Percentiles rank a stretch among this genome's conserved stretches.
Evolutionary conservation across 2,329 filamentous ascomycete genomes (phyloP).

Genomic region (Lachnellula arida): DNA sequence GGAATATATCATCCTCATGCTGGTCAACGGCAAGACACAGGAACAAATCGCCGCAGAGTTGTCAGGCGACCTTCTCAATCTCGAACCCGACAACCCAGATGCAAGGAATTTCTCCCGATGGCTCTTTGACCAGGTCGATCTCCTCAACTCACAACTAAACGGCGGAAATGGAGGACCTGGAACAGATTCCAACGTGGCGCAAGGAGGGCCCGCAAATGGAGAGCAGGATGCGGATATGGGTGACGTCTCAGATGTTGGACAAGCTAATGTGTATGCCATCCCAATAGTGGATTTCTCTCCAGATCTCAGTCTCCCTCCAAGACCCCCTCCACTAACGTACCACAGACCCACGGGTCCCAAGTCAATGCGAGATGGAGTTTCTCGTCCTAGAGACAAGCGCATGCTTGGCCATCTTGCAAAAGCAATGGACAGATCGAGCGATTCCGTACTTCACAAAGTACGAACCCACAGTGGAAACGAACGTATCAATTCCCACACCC

Average conservation of each 20-base stretch:
- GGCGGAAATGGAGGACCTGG: constrained; percentile 35
- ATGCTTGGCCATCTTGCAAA: constrained; percentile 83
- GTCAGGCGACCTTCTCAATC: constrained; percentile 76
- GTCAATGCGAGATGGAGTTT: constrained; percentile 75
- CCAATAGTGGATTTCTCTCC: constrained; percentile 9
- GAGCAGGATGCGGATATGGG: constrained; percentile 71
- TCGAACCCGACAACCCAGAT: constrained; percentile 76
- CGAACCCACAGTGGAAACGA: constrained; percentile 67
- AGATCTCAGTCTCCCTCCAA: constrained; percentile 9
- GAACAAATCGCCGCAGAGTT: constrained; percentile 86
- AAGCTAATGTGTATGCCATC: constrained; percentile 54
- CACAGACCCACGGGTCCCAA: constrained; percentile 86
- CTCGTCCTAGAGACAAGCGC: constrained; percentile 65
- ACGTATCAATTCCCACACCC: constrained; percentile 73
- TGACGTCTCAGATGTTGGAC: constrained; percentile 42
- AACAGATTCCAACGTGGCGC: constrained; percentile 39
- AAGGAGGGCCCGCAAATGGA: constrained; percentile 47
- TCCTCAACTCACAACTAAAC: constrained; percentile 59
- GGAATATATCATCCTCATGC: constrained; percentile 96
- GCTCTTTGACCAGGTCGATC: constrained; percentile 84
- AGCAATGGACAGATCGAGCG: constrained; percentile 71
- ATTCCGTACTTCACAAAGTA: constrained; percentile 76
- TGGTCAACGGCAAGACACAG: constrained; percentile 90
- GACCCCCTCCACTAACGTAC: constrained; percentile 37
- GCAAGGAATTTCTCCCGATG: constrained; percentile 82